A percentile compares a stretch with the other conserved stretches of the same genome.
Conservation (phyloP, 1,284 basidiomycete species). For the Austroboletus rostrupii region DNA sequence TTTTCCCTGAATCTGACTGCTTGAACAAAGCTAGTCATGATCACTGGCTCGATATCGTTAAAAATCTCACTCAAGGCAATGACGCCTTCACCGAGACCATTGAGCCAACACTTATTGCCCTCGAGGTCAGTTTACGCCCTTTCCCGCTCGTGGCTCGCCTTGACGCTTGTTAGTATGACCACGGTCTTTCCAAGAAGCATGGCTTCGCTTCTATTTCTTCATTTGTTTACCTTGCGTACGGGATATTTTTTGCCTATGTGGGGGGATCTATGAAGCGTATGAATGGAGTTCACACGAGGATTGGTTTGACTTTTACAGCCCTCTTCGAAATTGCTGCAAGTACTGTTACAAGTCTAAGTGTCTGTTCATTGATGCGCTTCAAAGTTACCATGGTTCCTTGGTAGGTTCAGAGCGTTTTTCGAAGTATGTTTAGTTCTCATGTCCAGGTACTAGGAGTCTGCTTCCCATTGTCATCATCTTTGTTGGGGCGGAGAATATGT, state of each 20-base stretch:
- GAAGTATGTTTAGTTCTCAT: slow-evolving; percentile 8
- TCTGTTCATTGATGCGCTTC: slow-evolving; percentile 83
- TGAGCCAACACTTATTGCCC: slow-evolving; percentile 62
- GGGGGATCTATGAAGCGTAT: slow-evolving; percentile 75
- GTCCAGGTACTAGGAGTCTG: slow-evolving; percentile 54
- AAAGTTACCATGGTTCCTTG: slow-evolving; percentile 86
- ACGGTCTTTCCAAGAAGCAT: slow-evolving; percentile 38
- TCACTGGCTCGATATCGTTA: slow-evolving; percentile 58
- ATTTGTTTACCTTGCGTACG: slow-evolving; percentile 78
- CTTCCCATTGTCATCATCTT: slow-evolving; percentile 94
- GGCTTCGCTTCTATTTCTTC: slow-evolving; percentile 61
- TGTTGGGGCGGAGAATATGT: slow-evolving; percentile 97
- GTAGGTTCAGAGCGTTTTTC: slow-evolving; percentile 35
- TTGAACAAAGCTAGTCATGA: slow-evolving; percentile 56
- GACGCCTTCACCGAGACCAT: slow-evolving; percentile 47
- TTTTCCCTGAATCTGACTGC: slow-evolving; percentile 72
- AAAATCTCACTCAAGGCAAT: slow-evolving; percentile 39
- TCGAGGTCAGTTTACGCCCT: slow-evolving; percentile 51
- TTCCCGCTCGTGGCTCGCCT: slow-evolving; percentile 1
- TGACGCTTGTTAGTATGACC: slow-evolving; percentile 44
- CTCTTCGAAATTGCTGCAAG: slow-evolving; percentile 87
- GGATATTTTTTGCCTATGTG: slow-evolving; percentile 76
- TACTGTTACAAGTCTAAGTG: slow-evolving; percentile 89
- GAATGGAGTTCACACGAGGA: slow-evolving; percentile 84
- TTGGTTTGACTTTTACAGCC: slow-evolving; percentile 92